Evolutionary conservation across 495 filamentous ascomycete species (phyloP), one percentile per base, ranked within the genome.

Genomic region (Penicillium simplicissimum): DNA sequence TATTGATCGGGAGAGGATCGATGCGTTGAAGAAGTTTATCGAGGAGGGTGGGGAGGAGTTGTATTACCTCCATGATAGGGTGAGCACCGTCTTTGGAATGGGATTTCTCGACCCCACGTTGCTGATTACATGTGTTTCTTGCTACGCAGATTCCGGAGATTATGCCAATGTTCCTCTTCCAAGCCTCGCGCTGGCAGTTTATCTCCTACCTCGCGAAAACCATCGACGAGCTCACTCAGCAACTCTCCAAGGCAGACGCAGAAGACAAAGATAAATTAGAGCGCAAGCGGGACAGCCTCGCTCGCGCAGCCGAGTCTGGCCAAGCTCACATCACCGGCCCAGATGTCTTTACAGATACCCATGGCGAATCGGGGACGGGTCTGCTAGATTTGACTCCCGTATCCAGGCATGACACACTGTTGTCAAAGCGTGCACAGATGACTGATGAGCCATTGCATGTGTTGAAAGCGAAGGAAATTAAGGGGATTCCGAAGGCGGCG

Each of bases 1-100:
- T 1, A 90, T 99, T 48, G 96, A 99, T 69, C 83, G 96, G 11
- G 93, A 98, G 76, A 97, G 92, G 75, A 84, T 94, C 53, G 87
- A 92, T 59, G 89, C 86, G 0, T 79, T 97, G 31, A 84, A 85
- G 59, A 88, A 81, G 55, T 99, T 97, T 71, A 73, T 97, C 4
- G 76, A 86, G n/a, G 80, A 93, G 34, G 90, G 86, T 23, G 87
- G 88, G 4, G 90, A 94, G 10, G 93, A 97, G 51, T 68, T 97
- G 9, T 83, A 79, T 51, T 92, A 95, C 67, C 75, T 99, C 34
- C 80, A 87, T 33, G 84, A 90, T 13, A 81, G 84, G 69, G 84
- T 87, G 63, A 55, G 72, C 13, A 19, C 59, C 21, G 35, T 7
- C 31, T 21, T 19, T 36, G 51, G 40, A 42, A 38, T 45, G 11